Conservation (phyloP, 805 yeast species). For the Wickerhamomyces strasburgensis region DNA sequence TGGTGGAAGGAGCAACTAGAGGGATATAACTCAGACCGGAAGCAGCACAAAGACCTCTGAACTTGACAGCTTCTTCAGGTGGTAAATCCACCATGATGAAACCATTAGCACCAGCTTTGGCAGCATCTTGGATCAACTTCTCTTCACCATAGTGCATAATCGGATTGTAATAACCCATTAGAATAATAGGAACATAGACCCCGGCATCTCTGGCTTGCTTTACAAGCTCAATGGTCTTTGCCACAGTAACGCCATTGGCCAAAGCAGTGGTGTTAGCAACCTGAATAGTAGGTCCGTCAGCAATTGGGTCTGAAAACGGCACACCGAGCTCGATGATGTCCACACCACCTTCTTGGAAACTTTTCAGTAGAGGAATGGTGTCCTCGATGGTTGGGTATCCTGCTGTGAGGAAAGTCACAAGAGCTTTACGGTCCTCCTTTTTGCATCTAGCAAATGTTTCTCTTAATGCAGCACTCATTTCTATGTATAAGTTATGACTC, state of each 20-base stretch:
- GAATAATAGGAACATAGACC: constrained; percentile 79
- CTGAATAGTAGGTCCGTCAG: constrained; percentile 98
- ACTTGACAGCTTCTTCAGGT: constrained; percentile 92
- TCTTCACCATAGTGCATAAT: constrained; percentile 86
- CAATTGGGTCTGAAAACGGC: constrained; percentile 98
- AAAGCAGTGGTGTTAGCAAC: constrained; percentile 79
- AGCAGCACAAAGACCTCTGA: constrained; percentile 65
- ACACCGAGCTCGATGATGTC: constrained; percentile 93
- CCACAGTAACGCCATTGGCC: constrained; percentile 73
- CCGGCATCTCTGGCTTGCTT: constrained; percentile 74
- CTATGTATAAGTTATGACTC: not conserved
- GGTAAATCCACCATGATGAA: constrained; percentile 94
- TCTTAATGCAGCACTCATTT: constrained; percentile 37
- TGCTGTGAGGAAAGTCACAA: constrained; percentile 90
- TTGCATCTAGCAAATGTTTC: constrained; percentile 59
- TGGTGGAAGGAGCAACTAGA: constrained; percentile 93
- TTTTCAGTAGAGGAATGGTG: constrained; percentile 79
- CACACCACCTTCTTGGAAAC: constrained; percentile 92
- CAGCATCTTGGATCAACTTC: constrained; percentile 70
- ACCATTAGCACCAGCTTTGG: constrained; percentile 89
- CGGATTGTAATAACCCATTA: constrained; percentile 99
- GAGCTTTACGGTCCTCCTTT: constrained; percentile 69
- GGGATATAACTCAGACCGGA: constrained; percentile 84
- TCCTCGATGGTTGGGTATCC: constrained; percentile 88
- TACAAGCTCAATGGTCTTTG: constrained; percentile 65